Percentiles rank a stretch among this genome's conserved stretches.
Conservation (phyloP, 371 early-diverging fungal species). For the Phascolomyces articulosus region DNA sequence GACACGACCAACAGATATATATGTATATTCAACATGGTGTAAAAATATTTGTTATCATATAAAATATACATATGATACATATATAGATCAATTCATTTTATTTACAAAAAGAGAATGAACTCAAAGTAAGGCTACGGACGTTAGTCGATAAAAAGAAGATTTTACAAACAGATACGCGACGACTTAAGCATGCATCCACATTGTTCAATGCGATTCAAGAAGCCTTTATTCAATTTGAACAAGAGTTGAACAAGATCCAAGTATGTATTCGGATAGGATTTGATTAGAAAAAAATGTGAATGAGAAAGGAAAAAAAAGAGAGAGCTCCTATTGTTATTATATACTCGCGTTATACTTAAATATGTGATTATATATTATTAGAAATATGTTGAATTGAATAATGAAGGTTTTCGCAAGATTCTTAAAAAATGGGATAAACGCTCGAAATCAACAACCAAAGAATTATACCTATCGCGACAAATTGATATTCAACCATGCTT, state of each 20-base stretch:
- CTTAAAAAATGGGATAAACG: conserved; percentile 99
- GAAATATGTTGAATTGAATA: conserved; percentile 96
- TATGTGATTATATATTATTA: too few relatives aligned
- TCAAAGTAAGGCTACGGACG: conserved; percentile 76
- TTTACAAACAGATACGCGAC: conserved; percentile 57
- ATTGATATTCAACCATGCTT: conserved; percentile 96
- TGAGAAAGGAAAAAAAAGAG: not conserved
- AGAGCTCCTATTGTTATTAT: too few relatives aligned
- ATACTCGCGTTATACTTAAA: too few relatives aligned
- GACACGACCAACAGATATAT: too few relatives aligned
- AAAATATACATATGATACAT: too few relatives aligned
- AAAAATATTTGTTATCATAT: too few relatives aligned
- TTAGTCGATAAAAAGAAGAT: conserved; percentile 83
- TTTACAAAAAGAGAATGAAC: conserved; percentile 78
- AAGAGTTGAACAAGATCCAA: conserved; percentile 93
- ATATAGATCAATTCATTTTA: conserved; percentile 82
- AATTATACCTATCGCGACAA: conserved; percentile 92
- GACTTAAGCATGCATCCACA: conserved; percentile 59
- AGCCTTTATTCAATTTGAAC: conserved; percentile 89
- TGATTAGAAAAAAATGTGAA: not conserved
- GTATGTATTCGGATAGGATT: too few relatives aligned
- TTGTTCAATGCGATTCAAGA: conserved; percentile 76
- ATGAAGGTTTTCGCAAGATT: conserved; percentile 95
- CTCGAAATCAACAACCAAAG: conserved; percentile 91
- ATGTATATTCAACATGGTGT: too few relatives aligned